phyloP scores from a whole-genome alignment of 495 filamentous ascomycete species.

The Hypoxylon intermedium region DNA sequence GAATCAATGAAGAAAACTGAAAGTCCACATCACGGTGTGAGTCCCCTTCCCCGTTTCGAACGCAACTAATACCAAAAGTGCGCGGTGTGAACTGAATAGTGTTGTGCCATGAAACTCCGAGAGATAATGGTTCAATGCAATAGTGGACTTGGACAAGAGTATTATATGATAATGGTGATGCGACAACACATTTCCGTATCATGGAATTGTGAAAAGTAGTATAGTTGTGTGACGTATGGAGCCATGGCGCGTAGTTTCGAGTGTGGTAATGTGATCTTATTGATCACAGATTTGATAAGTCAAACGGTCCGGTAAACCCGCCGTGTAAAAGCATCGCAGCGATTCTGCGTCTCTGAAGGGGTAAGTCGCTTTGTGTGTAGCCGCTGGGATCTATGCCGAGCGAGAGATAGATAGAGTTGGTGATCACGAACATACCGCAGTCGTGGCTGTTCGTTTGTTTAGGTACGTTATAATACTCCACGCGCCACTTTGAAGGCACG shows the following conservation, averaged over 20 bases:
- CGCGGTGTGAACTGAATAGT: too few species aligned
- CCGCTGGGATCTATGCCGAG: constrained; percentile 67
- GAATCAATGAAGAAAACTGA: background rate
- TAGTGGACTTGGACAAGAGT: too few species aligned
- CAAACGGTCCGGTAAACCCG: constrained; percentile 62
- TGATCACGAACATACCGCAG: constrained; percentile 81
- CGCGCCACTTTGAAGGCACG: constrained; percentile 67
- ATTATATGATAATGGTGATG: too few species aligned
- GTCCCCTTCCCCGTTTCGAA: too few species aligned
- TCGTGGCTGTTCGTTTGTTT: constrained; percentile 75
- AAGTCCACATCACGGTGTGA: constrained; percentile 9
- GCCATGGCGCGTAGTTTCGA: too few species aligned
- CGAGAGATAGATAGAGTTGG: constrained; percentile 73
- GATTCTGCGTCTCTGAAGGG: constrained; percentile 65
- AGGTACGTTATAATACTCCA: constrained; percentile 54
- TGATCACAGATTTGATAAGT: constrained; percentile 42
- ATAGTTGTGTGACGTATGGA: too few species aligned
- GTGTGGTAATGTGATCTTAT: background rate
- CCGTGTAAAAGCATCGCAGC: constrained; percentile 74
- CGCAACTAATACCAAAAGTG: too few species aligned
- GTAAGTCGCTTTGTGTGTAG: constrained; percentile 64
- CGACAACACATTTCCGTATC: too few species aligned
- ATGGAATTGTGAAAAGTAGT: too few species aligned
- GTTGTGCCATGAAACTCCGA: too few species aligned
- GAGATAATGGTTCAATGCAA: too few species aligned